Evolutionary conservation across 106 monocot genomes (phyloP).

Genomic region (Ottelia alismoides): DNA sequence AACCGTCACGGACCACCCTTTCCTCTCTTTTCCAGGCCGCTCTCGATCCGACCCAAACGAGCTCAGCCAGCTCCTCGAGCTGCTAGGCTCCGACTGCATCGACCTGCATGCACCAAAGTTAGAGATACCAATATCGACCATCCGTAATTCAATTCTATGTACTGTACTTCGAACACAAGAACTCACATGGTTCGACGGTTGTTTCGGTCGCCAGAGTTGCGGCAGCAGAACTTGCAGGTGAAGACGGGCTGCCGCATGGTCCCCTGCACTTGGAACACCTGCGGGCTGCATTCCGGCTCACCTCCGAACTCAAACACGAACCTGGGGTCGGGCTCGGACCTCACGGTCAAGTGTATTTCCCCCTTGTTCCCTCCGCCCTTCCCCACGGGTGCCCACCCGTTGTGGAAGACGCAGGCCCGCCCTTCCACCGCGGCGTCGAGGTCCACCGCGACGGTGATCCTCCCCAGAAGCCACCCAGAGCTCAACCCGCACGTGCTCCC

Average conservation of each 20-base stretch:
- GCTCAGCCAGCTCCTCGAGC: slow-evolving; percentile 32
- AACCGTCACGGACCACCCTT: slow-evolving; percentile 90
- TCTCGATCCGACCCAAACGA: slow-evolving; percentile 65
- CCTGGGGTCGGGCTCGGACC: slow-evolving; percentile 22
- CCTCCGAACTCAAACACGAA: slow-evolving; percentile 95
- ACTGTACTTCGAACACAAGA: background rate
- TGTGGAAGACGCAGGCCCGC: slow-evolving; percentile 32
- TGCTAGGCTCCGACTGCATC: slow-evolving; percentile 25
- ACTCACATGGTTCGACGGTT: slow-evolving; percentile 45
- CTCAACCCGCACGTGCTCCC: slow-evolving; percentile 70
- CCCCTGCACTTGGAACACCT: slow-evolving; percentile 75
- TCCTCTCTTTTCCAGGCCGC: slow-evolving; percentile 54
- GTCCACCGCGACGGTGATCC: slow-evolving; percentile 51
- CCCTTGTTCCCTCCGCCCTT: slow-evolving; percentile 4
- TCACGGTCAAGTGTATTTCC: slow-evolving; percentile 13
- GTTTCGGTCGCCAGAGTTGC: slow-evolving; percentile 31
- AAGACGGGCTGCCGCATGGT: slow-evolving; percentile 73
- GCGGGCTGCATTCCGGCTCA: slow-evolving; percentile 91
- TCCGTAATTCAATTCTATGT: background rate
- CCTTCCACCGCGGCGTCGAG: slow-evolving; percentile 30
- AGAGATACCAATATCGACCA: background rate
- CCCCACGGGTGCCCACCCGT: slow-evolving; percentile 19
- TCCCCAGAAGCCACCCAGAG: slow-evolving; percentile 69
- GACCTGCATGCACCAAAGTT: slow-evolving; percentile 31
- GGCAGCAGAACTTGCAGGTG: slow-evolving; percentile 84